Base-by-base conservation (phyloP, 108 stramenopile genomes). In the Cyclotella choctawhatcheeana region DNA sequence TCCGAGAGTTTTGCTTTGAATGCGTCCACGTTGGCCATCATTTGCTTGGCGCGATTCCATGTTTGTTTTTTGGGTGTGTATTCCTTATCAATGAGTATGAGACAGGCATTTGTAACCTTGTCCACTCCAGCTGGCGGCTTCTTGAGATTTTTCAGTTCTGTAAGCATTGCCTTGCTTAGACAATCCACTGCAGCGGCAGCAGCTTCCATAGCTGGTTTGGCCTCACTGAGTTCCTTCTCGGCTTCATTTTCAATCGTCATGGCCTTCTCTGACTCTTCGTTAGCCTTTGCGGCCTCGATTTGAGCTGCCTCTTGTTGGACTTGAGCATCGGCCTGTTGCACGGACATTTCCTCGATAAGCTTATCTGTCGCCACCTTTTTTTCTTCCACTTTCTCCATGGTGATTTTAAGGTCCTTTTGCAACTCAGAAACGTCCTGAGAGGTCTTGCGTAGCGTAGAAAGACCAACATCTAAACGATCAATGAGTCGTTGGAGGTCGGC, bases 171-270 rank as follows among this genome's bases (percentile, higher is more conserved):
- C 85, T 95, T 95, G 78, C 76, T 76, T 33, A 97, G 84, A 52
- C 88, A 89, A 64, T 95, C 86, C 6, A 97, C 90, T 18, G 96
- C 96, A n/a, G 71, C 87, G 5, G 79, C 78, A 18, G 96, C 96
- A 3, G 90, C 91, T 64, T 92, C 86, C 94, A 97, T 93, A 29
- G 93, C 93, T 6, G 96, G 96, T 84, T 92, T 85, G 8, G 96
- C 96, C 69, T 89, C 87, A 10, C 87, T 81, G 24, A 97, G 81
- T 62, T 97, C 96, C 48, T 71, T 68, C 70, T 91, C 86, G 55
- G 93, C 93, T 47, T 92, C 79, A 37, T 71, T 85, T 72, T 97
- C 87, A 45, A 96, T 93, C 0, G 47, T 58, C 61, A 89, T 86
- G 7, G 93, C 96, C 7, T 73, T 83, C 10, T 77, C 88, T 22